Evolutionary conservation across 1,139 yeast genomes (phyloP).

Genomic region (Suhomyces panamericanus): DNA sequence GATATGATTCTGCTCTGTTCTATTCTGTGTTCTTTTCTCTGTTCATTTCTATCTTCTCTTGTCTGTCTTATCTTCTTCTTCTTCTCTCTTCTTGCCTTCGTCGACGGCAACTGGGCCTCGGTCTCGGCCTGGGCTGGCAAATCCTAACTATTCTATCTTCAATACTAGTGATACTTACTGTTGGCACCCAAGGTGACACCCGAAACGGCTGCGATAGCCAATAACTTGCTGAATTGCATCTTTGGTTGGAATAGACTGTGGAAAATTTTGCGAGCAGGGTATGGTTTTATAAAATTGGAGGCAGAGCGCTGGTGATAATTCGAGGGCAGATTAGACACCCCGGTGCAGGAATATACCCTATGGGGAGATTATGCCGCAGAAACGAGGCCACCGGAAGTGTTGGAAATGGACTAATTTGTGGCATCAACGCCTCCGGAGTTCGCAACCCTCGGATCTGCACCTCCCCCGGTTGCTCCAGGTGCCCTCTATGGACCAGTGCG

Average conservation of each 20-base stretch:
- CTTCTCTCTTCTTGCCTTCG: too few species aligned
- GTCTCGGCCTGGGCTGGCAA: too few species aligned
- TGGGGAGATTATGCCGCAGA: constrained; percentile 2
- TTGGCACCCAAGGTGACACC: constrained; percentile 47
- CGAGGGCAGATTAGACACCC: constrained; percentile 4
- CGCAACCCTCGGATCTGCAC: constrained; percentile 2
- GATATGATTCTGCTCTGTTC: too few species aligned
- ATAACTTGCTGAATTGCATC: constrained; percentile 54
- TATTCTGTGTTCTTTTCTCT: too few species aligned
- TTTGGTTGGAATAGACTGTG: constrained; percentile 10
- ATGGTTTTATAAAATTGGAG: constrained; percentile 12
- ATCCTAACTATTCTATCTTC: too few species aligned
- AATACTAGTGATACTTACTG: constrained; percentile 35
- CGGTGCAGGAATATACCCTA: constrained; percentile 4
- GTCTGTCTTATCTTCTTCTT: too few species aligned
- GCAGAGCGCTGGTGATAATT: constrained; percentile 4
- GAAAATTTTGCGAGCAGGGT: constrained; percentile 6
- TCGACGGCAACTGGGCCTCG: too few species aligned
- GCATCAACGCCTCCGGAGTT: constrained; percentile 1
- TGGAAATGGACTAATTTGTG: not conserved
- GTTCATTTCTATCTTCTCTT: too few species aligned
- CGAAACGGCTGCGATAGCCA: constrained; percentile 48
- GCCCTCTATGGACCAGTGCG: not conserved
- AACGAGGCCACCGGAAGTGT: constrained; percentile 3
- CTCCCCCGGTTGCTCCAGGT: not conserved